Percentiles rank a stretch among this genome's conserved stretches.
These are phyloP conservation scores for Heritiera fomes DNA, from an alignment of 345 rosid species.

Conservation along the genomic window DNA sequence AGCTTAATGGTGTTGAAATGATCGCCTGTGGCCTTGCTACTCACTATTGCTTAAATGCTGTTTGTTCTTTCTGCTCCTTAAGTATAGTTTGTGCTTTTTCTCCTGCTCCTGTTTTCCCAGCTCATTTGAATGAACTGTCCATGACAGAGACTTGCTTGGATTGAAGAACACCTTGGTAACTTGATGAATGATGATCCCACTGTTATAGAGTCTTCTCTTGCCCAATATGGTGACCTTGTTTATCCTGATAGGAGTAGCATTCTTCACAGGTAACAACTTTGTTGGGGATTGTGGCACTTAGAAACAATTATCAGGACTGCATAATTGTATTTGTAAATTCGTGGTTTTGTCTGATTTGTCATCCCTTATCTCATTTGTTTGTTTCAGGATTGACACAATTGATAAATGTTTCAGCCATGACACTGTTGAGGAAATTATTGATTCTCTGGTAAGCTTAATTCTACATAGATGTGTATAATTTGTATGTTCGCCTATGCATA, in stretches of 20 bases:
- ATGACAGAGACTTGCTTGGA: conserved; percentile 64
- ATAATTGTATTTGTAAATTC: background rate
- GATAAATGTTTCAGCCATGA: conserved; percentile 86
- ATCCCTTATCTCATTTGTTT: conserved; percentile 3
- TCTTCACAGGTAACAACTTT: conserved; percentile 56
- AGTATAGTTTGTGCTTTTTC: conserved; percentile 19
- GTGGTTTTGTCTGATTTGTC: background rate
- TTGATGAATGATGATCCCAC: conserved; percentile 74
- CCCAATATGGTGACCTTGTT: conserved; percentile 84
- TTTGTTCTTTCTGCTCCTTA: conserved; percentile 35
- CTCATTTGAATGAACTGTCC: conserved; percentile 23
- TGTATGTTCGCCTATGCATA: background rate
- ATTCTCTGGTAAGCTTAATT: conserved; percentile 64
- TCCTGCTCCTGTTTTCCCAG: background rate
- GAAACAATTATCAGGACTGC: background rate
- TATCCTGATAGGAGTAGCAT: conserved; percentile 65
- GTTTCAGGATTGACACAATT: conserved; percentile 67
- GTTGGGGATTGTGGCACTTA: background rate
- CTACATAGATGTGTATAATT: background rate
- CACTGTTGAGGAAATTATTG: conserved; percentile 82
- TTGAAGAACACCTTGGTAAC: conserved; percentile 82
- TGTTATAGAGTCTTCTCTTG: conserved; percentile 76
- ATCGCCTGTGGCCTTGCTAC: conserved; percentile 95
- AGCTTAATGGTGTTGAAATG: conserved; percentile 87
- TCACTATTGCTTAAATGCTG: conserved; percentile 69